Evolutionary conservation across 495 filamentous ascomycete genomes (phyloP), one percentile per base, ranked within the genome.

Genomic region (Penicillium verhagenii): DNA sequence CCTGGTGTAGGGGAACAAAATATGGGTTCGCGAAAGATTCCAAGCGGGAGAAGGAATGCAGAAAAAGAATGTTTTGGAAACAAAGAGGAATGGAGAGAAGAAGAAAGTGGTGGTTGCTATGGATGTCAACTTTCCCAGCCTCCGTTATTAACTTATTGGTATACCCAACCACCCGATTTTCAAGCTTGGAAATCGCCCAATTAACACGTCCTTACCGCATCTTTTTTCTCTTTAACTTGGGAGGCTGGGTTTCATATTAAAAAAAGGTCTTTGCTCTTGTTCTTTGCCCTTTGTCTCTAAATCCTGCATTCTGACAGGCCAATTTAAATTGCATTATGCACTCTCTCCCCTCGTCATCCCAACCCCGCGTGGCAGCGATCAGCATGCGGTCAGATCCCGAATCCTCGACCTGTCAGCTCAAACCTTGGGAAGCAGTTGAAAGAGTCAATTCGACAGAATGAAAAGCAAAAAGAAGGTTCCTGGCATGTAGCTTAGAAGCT

Each of bases 131-230:
- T n/a, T n/a, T 63, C 70, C 70, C 65, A 70, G 69, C 72, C 72
- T 70, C 74, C 68, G 54, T 59, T 56, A 59, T n/a, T n/a, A n/a
- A n/a, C n/a, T n/a, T n/a, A 50, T 47, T 50, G 50, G 51, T 53
- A 64, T 63, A 67, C 70, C 73, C 74, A 77, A 74, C 74, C 74
- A 74, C 74, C 74, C 65, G 53, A 72, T 71, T 77, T 77, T 64
- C 59, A 20, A 50, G 52, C 33, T 20, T 35, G 13, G 13, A 40
- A 42, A 31, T 11, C 28, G 28, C 28, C 28, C 28, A 35, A 14
- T 35, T 14, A 35, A 2, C 14, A 35, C 33, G 33, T 35, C 33
- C 16, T 35, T 35, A 35, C 33, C 33, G 33, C 33, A 35, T 13
- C 11, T n/a, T 35, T 14, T 13, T 35, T 35, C n/a, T n/a, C n/a